Conservation (phyloP, 2,329 filamentous ascomycete genomes). For the Trichoderma koningii region DNA sequence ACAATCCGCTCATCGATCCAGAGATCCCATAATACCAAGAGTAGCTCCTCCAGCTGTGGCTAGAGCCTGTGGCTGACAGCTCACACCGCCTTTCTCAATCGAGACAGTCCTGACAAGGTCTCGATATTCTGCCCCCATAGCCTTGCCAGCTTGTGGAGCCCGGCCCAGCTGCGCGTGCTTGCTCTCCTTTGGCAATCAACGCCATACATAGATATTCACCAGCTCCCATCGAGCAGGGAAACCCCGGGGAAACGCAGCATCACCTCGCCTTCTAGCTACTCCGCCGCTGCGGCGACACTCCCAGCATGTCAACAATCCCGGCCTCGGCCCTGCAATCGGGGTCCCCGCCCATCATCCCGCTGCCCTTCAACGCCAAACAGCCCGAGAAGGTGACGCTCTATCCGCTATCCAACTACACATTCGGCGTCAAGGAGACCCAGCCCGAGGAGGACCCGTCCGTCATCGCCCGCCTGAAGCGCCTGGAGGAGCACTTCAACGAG, state of each 20-base stretch:
- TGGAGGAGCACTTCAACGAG: slow-evolving; percentile 91
- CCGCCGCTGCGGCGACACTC: neutral
- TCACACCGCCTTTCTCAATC: slow-evolving; percentile 25
- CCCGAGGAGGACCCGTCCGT: slow-evolving; percentile 97
- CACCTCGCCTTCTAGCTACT: neutral
- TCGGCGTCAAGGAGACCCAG: slow-evolving; percentile 97
- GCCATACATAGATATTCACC: neutral
- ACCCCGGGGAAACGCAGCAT: neutral
- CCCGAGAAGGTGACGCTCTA: slow-evolving; percentile 87
- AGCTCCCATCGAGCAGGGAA: slow-evolving; percentile 6
- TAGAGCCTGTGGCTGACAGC: neutral
- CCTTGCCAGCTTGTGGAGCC: slow-evolving; percentile 23
- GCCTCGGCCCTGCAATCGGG: slow-evolving; percentile 73
- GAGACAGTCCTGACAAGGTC: slow-evolving; percentile 1
- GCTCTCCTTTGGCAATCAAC: slow-evolving; percentile 24
- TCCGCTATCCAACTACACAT: slow-evolving; percentile 97
- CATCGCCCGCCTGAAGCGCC: slow-evolving; percentile 82
- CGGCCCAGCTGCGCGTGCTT: slow-evolving; percentile 17
- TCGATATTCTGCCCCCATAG: slow-evolving; percentile 25
- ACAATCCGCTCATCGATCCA: neutral
- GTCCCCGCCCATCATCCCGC: slow-evolving; percentile 75
- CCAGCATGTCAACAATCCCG: slow-evolving; percentile 81
- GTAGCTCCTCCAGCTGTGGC: neutral
- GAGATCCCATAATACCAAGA: neutral
- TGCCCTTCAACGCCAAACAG: slow-evolving; percentile 85